These are phyloP conservation scores for Termitomyces sp. DNA, from an alignment of 768 basidiomycete species.

Conservation along the genomic window DNA sequence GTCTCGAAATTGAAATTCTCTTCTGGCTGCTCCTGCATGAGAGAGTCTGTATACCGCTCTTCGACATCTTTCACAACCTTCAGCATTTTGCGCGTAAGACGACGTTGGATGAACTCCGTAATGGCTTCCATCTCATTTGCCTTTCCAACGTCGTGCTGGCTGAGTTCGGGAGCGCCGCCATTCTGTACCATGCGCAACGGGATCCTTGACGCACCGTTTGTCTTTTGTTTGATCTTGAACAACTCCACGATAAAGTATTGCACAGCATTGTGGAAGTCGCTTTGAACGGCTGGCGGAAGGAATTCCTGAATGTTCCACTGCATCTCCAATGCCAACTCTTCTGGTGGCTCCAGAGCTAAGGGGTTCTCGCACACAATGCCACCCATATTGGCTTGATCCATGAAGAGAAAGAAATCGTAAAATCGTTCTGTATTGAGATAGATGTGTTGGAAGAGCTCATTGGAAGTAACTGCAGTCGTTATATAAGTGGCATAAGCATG, in stretches of 20 bases:
- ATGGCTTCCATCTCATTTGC: slow-evolving; percentile 62
- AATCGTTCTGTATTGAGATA: slow-evolving; percentile 81
- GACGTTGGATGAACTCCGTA: slow-evolving; percentile 72
- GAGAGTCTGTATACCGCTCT: slow-evolving; percentile 55
- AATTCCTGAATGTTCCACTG: slow-evolving; percentile 92
- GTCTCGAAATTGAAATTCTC: slow-evolving; percentile 75
- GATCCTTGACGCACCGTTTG: slow-evolving; percentile 52
- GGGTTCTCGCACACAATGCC: slow-evolving; percentile 86
- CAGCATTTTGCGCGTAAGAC: slow-evolving; percentile 78
- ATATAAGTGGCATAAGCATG: slow-evolving; percentile 96
- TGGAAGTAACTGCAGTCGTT: slow-evolving; percentile 85
- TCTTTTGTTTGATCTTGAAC: slow-evolving; percentile 67
- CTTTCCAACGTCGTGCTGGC: slow-evolving; percentile 65
- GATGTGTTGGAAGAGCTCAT: slow-evolving; percentile 94
- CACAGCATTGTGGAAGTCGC: slow-evolving; percentile 66
- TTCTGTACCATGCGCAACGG: slow-evolving; percentile 68
- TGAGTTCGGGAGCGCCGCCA: slow-evolving; percentile 57
- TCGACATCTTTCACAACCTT: slow-evolving; percentile 60
- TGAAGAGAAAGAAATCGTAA: slow-evolving; percentile 92
- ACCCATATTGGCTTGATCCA: slow-evolving; percentile 92
- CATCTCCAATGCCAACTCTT: slow-evolving; percentile 72
- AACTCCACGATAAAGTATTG: slow-evolving; percentile 85
- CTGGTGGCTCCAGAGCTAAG: slow-evolving; percentile 58
- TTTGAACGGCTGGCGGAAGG: slow-evolving; percentile 78
- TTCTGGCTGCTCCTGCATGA: slow-evolving; percentile 46